phyloP scores from a whole-genome alignment of 345 rosid species.

The Acer yangbiense region DNA sequence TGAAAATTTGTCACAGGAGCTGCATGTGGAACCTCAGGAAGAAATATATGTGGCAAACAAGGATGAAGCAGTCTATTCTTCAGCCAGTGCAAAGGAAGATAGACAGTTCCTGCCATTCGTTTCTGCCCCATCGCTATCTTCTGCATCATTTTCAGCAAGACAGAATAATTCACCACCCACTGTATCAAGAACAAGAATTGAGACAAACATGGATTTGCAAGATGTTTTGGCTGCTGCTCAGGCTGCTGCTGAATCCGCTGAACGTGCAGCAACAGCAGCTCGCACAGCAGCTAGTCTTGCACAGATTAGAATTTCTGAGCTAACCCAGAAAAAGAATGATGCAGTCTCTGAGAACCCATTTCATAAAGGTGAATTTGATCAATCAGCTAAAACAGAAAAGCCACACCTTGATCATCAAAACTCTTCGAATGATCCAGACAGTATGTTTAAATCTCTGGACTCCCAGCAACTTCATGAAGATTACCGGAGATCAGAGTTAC shows the following conservation, averaged over 20 bases:
- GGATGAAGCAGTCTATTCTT: conserved; percentile 33
- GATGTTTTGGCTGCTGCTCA: conserved; percentile 90
- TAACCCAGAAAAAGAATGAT: conserved; percentile 55
- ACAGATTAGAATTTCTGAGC: conserved; percentile 73
- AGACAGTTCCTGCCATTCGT: conserved; percentile 66
- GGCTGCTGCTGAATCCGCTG: conserved; percentile 90
- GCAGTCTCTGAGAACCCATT: conserved; percentile 66
- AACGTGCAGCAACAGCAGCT: conserved; percentile 87
- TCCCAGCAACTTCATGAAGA: conserved; percentile 18
- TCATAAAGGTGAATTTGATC: conserved; percentile 37
- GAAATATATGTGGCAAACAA: conserved; percentile 34
- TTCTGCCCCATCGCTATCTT: conserved; percentile 48
- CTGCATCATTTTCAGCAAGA: conserved; percentile 32
- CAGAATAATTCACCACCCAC: conserved; percentile 24
- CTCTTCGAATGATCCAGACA: conserved; percentile 29
- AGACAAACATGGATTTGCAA: conserved; percentile 60
- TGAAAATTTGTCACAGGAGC: conserved; percentile 31
- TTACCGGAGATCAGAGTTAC: conserved; percentile 20
- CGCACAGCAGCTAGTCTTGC: conserved; percentile 93
- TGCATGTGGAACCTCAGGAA: conserved; percentile 37
- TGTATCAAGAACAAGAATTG: conserved; percentile 37
- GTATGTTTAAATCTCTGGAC: not conserved
- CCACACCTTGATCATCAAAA: conserved; percentile 42
- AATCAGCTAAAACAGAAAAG: conserved; percentile 30
- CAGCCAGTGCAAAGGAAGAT: conserved; percentile 38